Percentiles rank a stretch among this genome's conserved stretches.
Evolutionary conservation across 1,284 basidiomycete species (phyloP).

Genomic region (Volvariella surrecta): DNA sequence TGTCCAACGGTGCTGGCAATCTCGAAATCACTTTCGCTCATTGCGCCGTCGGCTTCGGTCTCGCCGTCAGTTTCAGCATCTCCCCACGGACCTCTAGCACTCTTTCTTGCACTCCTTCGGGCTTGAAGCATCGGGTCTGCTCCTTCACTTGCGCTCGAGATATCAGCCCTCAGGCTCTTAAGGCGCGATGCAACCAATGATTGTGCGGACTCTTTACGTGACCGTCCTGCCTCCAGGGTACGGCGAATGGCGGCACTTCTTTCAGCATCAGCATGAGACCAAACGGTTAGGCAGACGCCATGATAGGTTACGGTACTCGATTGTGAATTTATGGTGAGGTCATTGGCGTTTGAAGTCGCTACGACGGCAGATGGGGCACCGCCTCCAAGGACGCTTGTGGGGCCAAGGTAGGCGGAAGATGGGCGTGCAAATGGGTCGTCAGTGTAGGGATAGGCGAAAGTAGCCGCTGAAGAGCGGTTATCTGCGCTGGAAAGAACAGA

Average conservation of each 20-base stretch:
- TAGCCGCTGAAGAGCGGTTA: conserved; percentile 52
- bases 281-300: conserved; percentile 87
- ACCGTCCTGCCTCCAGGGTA: conserved; percentile 69
- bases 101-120: conserved; percentile 44
- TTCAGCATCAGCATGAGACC: conserved; percentile 88
- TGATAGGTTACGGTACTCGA: conserved; percentile 67
- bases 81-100: conserved; percentile 62
- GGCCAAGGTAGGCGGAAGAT: conserved; percentile 71
- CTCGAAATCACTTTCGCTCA: conserved; percentile 80
- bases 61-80: conserved; percentile 71
- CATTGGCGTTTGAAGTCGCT: conserved; percentile 26
- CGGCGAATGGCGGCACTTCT: conserved; percentile 75
- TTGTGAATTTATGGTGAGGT: conserved; percentile 20
- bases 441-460: conserved; percentile 59
- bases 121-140: conserved; percentile 47
- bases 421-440: conserved; percentile 72
- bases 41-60: conserved; percentile 61
- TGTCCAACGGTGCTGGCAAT: conserved; percentile 68
- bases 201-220: conserved; percentile 72
- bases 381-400: conserved; percentile 42
- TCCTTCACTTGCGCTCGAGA: conserved; percentile 26
- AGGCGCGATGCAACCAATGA: conserved; percentile 57
- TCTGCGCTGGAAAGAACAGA: conserved; percentile 57
- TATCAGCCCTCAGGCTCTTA: conserved; percentile 51
- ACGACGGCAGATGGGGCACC: conserved; percentile 30